phyloP scores from a whole-genome alignment of 2,329 filamentous ascomycete genomes.

The Alternaria arbusti region DNA sequence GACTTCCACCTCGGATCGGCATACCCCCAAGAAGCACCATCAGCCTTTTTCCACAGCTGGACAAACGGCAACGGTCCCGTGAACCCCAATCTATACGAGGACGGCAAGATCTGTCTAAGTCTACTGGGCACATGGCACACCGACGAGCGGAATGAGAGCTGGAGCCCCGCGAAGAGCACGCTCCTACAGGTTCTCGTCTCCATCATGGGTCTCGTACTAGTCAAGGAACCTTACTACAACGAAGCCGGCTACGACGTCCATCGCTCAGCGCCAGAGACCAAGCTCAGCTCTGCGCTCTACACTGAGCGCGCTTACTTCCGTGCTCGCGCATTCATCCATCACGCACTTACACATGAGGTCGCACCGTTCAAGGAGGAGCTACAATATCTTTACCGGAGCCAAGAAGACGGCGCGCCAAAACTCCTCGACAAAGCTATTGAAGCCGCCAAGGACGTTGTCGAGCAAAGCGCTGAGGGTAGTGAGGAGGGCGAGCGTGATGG shows the following conservation, averaged over 20 bases:
- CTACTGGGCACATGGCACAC: conserved; percentile 66
- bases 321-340: conserved; percentile 58
- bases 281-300: conserved; percentile 57
- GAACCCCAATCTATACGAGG: conserved; percentile 69
- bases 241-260: conserved; percentile 67
- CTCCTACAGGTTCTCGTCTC: conserved; percentile 65
- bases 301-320: conserved; percentile 62
- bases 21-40: conserved; percentile 61
- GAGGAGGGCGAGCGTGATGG: conserved; percentile 50
- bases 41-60: conserved; percentile 67
- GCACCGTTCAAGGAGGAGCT: conserved; percentile 60
- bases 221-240: conserved; percentile 68
- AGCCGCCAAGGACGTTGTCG: conserved; percentile 51
- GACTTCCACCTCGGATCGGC: conserved; percentile 60
- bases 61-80: conserved; percentile 59
- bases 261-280: conserved; percentile 54
- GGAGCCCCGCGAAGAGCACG: conserved; percentile 61
- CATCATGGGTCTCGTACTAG: conserved; percentile 63
- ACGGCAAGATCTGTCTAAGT: conserved; percentile 67
- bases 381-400: conserved; percentile 57
- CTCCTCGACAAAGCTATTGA: conserved; percentile 55
- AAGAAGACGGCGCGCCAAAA: conserved; percentile 42
- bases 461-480: conserved; percentile 41
- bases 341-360: conserved; percentile 52
- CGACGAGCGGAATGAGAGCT: conserved; percentile 59